phyloP scores from a whole-genome alignment of 2,329 filamentous ascomycete species.

The Microascus cirrosus region DNA sequence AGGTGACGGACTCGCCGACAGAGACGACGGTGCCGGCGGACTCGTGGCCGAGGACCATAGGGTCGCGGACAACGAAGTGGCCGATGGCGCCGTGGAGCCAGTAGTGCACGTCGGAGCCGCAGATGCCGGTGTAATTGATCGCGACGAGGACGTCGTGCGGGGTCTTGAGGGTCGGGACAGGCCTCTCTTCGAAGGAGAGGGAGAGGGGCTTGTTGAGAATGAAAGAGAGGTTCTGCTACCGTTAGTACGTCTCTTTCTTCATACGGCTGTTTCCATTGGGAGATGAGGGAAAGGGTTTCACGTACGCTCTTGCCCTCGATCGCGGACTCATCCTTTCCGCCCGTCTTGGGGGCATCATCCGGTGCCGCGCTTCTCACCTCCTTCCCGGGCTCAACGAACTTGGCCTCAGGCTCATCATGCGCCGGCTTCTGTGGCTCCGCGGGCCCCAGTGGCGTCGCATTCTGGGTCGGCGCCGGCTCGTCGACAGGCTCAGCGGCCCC shows the following conservation, averaged over 20 bases:
- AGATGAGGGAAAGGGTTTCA: neutral
- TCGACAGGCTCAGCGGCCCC: too few species aligned
- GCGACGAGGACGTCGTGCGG: slow-evolving; percentile 71
- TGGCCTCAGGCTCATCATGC: neutral
- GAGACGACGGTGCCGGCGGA: slow-evolving; percentile 70
- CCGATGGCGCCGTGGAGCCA: slow-evolving; percentile 81
- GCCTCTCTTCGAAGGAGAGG: slow-evolving; percentile 65
- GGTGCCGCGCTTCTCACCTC: neutral
- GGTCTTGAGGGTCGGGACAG: slow-evolving; percentile 54
- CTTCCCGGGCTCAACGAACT: neutral
- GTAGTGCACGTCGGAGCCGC: slow-evolving; percentile 82
- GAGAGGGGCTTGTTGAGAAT: slow-evolving; percentile 66
- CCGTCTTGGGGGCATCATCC: neutral
- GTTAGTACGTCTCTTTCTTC: neutral
- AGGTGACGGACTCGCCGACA: slow-evolving; percentile 52
- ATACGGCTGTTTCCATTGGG: neutral
- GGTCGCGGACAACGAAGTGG: slow-evolving; percentile 70
- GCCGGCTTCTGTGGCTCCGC: too few species aligned
- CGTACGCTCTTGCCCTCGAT: slow-evolving; percentile 8
- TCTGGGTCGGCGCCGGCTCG: neutral
- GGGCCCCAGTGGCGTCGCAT: neutral
- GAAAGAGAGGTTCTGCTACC: slow-evolving; percentile 65
- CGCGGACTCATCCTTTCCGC: neutral
- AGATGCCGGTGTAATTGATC: slow-evolving; percentile 80
- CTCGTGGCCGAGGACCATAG: slow-evolving; percentile 63